These are phyloP conservation scores for Aspergillus piperis DNA, from an alignment of 2,329 filamentous ascomycete species.

Conservation along the genomic window DNA sequence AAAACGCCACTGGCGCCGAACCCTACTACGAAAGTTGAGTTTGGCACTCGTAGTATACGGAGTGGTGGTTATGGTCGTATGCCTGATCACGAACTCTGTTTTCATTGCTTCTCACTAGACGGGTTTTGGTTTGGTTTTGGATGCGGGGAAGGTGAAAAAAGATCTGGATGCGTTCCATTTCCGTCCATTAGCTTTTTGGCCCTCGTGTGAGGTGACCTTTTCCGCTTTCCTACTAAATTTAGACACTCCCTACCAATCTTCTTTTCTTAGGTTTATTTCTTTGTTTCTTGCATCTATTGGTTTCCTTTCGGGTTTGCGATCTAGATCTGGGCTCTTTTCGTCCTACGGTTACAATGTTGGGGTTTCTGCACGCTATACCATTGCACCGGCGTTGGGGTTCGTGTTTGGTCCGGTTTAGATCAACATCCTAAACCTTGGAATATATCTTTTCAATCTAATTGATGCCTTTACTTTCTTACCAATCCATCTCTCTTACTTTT, in stretches of 20 bases:
- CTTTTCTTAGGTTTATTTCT: not conserved
- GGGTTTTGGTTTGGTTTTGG: not conserved
- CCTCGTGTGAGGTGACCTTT: not conserved
- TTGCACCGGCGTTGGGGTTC: constrained; percentile 19
- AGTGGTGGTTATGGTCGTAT: constrained; percentile 82
- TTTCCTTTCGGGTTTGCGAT: not conserved
- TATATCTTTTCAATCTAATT: not conserved
- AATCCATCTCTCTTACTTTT: no score
- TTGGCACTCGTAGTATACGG: constrained; percentile 81
- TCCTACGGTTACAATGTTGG: constrained; percentile 1
- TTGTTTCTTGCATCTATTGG: not conserved
- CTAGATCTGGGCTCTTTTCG: constrained; percentile 4
- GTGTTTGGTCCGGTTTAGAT: constrained; percentile 3
- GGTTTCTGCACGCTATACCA: constrained; percentile 16
- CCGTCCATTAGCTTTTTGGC: constrained; percentile 3
- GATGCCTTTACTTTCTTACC: not conserved
- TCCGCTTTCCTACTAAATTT: not conserved
- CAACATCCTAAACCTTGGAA: not conserved
- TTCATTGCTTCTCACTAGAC: constrained; percentile 67
- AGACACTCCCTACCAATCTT: not conserved
- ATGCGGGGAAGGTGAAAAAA: no score
- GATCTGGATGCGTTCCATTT: not conserved
- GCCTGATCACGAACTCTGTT: constrained; percentile 81
- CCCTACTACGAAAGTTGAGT: constrained; percentile 68
- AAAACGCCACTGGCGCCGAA: constrained; percentile 65